These are phyloP conservation scores for Hansenula lynferdii DNA, from an alignment of 1,139 yeast genomes.

Conservation along the genomic window DNA sequence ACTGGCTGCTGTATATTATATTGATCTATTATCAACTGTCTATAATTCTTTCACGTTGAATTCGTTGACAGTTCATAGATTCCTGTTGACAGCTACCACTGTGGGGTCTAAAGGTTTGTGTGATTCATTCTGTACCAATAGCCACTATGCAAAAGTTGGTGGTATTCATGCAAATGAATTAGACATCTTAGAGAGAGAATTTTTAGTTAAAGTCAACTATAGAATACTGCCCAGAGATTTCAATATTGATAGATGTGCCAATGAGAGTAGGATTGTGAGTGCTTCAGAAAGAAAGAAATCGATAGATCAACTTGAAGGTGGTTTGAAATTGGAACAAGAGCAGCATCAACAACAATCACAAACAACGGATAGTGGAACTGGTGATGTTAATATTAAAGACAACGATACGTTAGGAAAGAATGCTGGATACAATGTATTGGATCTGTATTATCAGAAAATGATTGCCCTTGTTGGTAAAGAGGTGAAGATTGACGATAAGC, in stretches of 20 bases:
- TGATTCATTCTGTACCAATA: constrained; percentile 90
- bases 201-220: constrained; percentile 77
- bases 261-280: constrained; percentile 18
- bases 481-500: constrained; percentile 10
- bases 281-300: constrained; percentile 14
- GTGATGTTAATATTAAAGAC: not conserved
- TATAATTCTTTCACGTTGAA: constrained; percentile 80
- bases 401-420: not conserved
- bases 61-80: constrained; percentile 91
- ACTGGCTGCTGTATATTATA: constrained; percentile 78
- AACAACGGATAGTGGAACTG: too few species aligned
- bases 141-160: constrained; percentile 94
- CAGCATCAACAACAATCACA: not conserved
- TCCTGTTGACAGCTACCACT: constrained; percentile 84
- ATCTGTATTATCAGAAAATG: constrained; percentile 57
- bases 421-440: constrained; percentile 40
- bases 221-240: constrained; percentile 56
- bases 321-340: constrained; percentile 19
- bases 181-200: constrained; percentile 84
- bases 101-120: constrained; percentile 90
- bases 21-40: constrained; percentile 75
- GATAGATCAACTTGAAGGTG: constrained; percentile 11
- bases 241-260: constrained; percentile 27
- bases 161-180: constrained; percentile 86
- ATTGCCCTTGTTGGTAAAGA: constrained; percentile 51